These are phyloP conservation scores for Carpinus fangiana DNA, from an alignment of 306 rosid species.

Conservation along the genomic window DNA sequence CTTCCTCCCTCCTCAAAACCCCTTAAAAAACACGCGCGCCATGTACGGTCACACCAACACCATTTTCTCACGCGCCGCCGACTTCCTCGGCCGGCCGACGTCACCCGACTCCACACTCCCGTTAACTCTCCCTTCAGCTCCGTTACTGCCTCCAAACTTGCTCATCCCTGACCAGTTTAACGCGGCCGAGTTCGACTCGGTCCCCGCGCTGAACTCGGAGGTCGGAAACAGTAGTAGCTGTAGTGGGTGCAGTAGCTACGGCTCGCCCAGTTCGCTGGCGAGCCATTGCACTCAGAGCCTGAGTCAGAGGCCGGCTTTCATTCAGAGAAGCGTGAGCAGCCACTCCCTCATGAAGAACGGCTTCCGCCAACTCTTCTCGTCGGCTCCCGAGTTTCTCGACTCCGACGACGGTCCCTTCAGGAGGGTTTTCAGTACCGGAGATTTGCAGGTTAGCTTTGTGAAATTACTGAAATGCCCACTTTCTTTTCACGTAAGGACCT, in stretches of 20 bases:
- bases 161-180: slow-evolving; percentile 22
- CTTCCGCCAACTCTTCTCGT: slow-evolving; percentile 43
- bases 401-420: slow-evolving; percentile 44
- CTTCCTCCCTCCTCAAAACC: not conserved
- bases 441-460: slow-evolving; percentile 50
- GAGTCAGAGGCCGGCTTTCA: slow-evolving; percentile 22
- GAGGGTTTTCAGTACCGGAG: slow-evolving; percentile 68
- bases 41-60: slow-evolving; percentile 47
- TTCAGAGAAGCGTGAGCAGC: slow-evolving; percentile 60
- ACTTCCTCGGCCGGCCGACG: slow-evolving; percentile 8
- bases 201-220: slow-evolving; percentile 41
- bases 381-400: slow-evolving; percentile 37
- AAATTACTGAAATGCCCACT: not conserved
- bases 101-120: not conserved
- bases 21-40: slow-evolving; percentile 42
- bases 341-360: slow-evolving; percentile 52
- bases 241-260: slow-evolving; percentile 65
- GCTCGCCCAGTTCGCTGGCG: slow-evolving; percentile 48
- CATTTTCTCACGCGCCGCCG: slow-evolving; percentile 47
- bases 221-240: slow-evolving; percentile 48
- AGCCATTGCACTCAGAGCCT: slow-evolving; percentile 22
- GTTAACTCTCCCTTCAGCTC: slow-evolving; percentile 2
- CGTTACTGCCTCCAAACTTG: slow-evolving; percentile 18
- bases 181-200: slow-evolving; percentile 29
- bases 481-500: slow-evolving; percentile 3